Conservation (phyloP, 2,329 filamentous ascomycete genomes). For the Neocatenulostroma microsporum region DNA sequence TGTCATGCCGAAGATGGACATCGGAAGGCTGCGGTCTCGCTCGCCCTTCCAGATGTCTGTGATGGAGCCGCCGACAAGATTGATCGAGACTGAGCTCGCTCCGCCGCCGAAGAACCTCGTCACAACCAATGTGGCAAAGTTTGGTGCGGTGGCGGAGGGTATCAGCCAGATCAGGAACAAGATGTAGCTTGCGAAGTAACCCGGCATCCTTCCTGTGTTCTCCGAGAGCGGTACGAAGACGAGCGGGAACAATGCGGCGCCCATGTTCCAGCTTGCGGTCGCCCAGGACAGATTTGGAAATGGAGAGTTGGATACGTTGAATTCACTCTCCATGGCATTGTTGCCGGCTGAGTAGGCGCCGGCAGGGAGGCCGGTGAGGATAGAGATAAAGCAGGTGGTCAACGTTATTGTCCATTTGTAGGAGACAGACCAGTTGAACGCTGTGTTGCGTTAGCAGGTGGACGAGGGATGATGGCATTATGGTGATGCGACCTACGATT, state of each 20-base stretch:
- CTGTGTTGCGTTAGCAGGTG: no score
- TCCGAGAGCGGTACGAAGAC: conserved; percentile 27
- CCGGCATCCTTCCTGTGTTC: conserved; percentile 22
- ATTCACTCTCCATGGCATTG: conserved; percentile 18
- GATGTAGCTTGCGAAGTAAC: conserved; percentile 23
- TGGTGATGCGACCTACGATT: no score
- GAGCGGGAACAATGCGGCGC: conserved; percentile 24
- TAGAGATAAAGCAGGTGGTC: conserved; percentile 18
- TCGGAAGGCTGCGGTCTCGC: conserved; percentile 22
- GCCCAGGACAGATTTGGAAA: conserved; percentile 28
- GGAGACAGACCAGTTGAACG: conserved; percentile 20
- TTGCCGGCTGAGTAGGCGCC: conserved; percentile 24
- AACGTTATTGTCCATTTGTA: conserved; percentile 25
- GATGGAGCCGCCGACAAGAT: conserved; percentile 23
- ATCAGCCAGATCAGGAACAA: conserved; percentile 25
- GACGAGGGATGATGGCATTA: no score
- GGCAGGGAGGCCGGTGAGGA: conserved; percentile 23
- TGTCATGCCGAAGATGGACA: conserved; percentile 26
- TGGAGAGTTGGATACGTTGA: conserved; percentile 16
- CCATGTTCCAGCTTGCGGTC: conserved; percentile 27
- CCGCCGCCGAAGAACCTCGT: conserved; percentile 26
- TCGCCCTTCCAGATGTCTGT: conserved; percentile 28
- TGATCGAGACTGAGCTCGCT: conserved; percentile 23
- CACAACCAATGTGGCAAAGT: conserved; percentile 22
- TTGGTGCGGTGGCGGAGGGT: conserved; percentile 22